Evolutionary conservation across 78 protist species (phyloP).

Genomic region (Dictyostelium intermedium): DNA sequence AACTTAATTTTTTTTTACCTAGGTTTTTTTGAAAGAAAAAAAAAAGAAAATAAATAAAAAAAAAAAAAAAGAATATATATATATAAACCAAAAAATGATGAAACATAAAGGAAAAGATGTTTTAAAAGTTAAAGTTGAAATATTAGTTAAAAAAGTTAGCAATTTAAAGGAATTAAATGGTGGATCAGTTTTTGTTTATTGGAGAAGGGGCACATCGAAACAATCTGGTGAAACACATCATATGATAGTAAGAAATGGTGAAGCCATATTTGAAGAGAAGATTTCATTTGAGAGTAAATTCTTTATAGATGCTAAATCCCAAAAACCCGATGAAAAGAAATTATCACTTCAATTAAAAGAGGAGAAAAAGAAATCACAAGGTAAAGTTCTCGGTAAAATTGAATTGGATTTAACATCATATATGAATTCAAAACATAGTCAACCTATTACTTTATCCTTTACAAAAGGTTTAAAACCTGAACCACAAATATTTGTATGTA

Average conservation of each 20-base stretch:
- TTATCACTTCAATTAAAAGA: conserved; percentile 47
- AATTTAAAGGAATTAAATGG: conserved; percentile 65
- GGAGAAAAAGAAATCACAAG: conserved; percentile 39
- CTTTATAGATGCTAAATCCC: conserved; percentile 65
- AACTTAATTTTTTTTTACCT: neutral
- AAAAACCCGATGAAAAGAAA: conserved; percentile 69
- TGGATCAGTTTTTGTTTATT: conserved; percentile 31
- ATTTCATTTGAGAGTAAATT: conserved; percentile 52
- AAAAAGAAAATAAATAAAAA: too few relatives aligned
- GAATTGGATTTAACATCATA: conserved; percentile 55
- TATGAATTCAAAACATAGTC: conserved; percentile 13
- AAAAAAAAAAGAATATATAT: too few relatives aligned
- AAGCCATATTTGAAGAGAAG: conserved; percentile 51
- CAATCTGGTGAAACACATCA: conserved; percentile 50
- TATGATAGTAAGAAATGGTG: conserved; percentile 45
- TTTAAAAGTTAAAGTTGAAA: conserved; percentile 66
- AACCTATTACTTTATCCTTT: conserved; percentile 14
- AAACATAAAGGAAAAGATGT: conserved; percentile 69
- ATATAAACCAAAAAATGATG: neutral
- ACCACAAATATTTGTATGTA: conserved; percentile 13
- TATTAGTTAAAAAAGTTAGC: conserved; percentile 16
- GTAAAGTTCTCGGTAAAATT: conserved; percentile 42
- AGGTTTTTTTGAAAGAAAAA: neutral
- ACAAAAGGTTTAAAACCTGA: conserved; percentile 73
- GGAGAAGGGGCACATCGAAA: conserved; percentile 47